Evolutionary conservation across 352 stramenopile genomes (phyloP), one percentile per base, ranked within the genome.

Genomic region (Phytophthora boehmeriae): DNA sequence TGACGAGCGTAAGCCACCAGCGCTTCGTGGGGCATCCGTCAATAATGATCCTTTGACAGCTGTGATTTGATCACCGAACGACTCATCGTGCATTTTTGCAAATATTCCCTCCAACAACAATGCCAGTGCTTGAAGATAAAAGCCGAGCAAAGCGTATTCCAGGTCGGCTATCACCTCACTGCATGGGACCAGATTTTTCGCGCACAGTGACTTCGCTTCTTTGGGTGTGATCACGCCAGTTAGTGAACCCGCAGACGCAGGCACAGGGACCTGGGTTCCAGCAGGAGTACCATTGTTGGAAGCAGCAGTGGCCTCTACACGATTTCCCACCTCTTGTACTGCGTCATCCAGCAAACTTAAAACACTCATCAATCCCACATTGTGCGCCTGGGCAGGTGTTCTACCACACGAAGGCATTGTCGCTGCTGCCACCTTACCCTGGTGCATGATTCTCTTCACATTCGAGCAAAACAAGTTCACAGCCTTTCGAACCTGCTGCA

Each of bases 1-100:
- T 14, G 54, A 62, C 16, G 68, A 60, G 32, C 49, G 61, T 6
- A 54, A 34, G 1, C 45, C 51, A 47, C 55, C 45, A n/a, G 13
- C 63, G 60, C 56, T 69, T 45, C 56, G 59, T 8, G 46, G 59
- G 9, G 52, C 34, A 47, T 63, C 60, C 1, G 30, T 43, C 42
- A 42, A 58, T 38, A 22, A 36, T 50, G 60, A 22, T 25, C 52
- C 28, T 23, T 47, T 54, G 9, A 39, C 20, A 25, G 49, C 39
- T 14, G 50, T 62, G 44, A 53, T 59, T 60, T 74, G 61, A 57
- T 91, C 71, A 8, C 73, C 85, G 54, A 93, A 95, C 6, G 83
- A 93, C 49, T 96, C 87, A 14, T 90, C 75, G 59, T 96, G 87
- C 87, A 96, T 96, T 30, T 89, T 89, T 1, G 83, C 71, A 11